phyloP scores from a whole-genome alignment of 2,329 filamentous ascomycete species.

The Colletotrichum abscissum region DNA sequence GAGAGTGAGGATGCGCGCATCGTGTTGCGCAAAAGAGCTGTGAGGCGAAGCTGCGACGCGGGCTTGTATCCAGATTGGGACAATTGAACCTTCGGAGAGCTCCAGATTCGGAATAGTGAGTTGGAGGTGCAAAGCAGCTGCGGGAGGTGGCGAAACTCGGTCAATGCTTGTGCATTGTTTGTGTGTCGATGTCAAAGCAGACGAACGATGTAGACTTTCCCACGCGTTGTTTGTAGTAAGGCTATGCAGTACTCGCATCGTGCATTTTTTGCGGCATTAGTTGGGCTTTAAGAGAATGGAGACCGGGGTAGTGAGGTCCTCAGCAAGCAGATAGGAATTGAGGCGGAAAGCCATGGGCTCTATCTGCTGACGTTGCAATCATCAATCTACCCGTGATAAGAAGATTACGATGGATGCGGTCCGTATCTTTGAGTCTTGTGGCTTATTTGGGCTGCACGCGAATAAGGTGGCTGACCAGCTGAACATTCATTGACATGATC shows the following conservation, averaged over 20 bases:
- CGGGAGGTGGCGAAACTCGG: slow-evolving; percentile 17
- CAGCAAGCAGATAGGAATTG: not conserved
- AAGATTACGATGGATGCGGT: not conserved
- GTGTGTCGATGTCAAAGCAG: slow-evolving; percentile 9
- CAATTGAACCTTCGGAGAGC: slow-evolving; percentile 13
- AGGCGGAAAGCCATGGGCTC: too few relatives aligned
- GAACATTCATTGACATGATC: not conserved
- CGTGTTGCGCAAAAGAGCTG: slow-evolving; percentile 4
- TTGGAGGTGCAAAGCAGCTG: not conserved
- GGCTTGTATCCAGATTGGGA: not conserved
- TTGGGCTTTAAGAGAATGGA: not conserved
- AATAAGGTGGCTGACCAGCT: not conserved
- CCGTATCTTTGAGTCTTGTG: not conserved
- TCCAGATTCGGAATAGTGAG: not conserved
- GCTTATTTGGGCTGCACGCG: not conserved
- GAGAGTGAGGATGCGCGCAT: slow-evolving; percentile 15
- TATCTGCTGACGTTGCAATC: not conserved
- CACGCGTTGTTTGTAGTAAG: not conserved
- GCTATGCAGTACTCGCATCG: too few relatives aligned
- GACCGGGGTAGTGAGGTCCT: not conserved
- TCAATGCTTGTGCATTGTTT: not conserved
- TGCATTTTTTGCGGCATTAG: not conserved
- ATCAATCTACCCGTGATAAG: not conserved
- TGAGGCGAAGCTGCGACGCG: slow-evolving; percentile 8
- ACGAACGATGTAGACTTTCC: not conserved